A percentile compares a stretch with the other conserved stretches of the same genome.
Conservation (phyloP, 805 yeast genomes). For the Pichia manshurica region DNA sequence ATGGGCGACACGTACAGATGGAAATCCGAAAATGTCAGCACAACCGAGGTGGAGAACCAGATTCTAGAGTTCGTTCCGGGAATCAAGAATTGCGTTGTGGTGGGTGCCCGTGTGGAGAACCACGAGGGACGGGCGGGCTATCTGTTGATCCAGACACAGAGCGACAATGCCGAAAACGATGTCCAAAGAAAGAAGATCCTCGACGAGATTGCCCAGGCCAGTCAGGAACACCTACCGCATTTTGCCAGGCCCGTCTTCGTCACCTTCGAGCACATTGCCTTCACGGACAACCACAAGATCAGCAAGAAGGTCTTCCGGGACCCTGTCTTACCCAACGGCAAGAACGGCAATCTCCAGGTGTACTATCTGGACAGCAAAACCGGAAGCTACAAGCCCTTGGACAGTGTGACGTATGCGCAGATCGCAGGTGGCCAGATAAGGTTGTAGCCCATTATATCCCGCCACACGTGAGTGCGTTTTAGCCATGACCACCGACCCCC, state of each 20-base stretch:
- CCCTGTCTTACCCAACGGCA: constrained; percentile 66
- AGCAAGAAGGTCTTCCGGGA: constrained; percentile 63
- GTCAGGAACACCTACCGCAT: constrained; percentile 53
- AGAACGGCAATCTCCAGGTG: constrained; percentile 49
- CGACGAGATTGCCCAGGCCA: constrained; percentile 32
- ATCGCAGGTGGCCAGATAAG: constrained; percentile 22
- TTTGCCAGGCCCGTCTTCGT: constrained; percentile 84
- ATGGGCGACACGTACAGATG: constrained; percentile 94
- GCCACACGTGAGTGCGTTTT: no score
- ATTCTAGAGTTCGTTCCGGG: constrained; percentile 37
- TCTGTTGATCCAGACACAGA: constrained; percentile 58
- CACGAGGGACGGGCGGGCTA: constrained; percentile 96
- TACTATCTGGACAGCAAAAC: constrained; percentile 56
- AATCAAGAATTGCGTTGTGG: constrained; percentile 71
- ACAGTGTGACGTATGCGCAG: constrained; percentile 48
- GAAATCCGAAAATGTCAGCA: constrained; percentile 93
- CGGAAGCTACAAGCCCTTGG: constrained; percentile 51
- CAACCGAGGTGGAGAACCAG: constrained; percentile 87
- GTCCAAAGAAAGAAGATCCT: constrained; percentile 31
- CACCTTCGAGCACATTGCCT: constrained; percentile 60
- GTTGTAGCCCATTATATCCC: constrained; percentile 2
- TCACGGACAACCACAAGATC: constrained; percentile 79
- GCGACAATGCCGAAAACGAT: constrained; percentile 23
- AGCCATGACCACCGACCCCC: no score
- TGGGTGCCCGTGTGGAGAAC: constrained; percentile 75